phyloP scores from a whole-genome alignment of 2,329 filamentous ascomycete species.

The Arthrinium phaeospermum region DNA sequence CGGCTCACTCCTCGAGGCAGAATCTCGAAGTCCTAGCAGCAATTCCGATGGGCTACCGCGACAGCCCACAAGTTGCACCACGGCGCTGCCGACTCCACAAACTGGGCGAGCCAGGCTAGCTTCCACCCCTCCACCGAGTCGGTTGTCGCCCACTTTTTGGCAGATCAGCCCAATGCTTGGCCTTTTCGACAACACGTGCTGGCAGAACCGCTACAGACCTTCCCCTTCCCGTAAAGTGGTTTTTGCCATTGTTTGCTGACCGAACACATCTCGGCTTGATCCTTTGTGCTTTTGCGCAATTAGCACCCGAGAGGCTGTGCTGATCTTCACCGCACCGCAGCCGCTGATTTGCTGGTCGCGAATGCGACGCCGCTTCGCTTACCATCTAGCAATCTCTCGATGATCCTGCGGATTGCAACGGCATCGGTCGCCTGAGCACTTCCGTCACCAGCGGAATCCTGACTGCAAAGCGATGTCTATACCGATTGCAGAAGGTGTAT shows the following conservation, averaged over 20 bases:
- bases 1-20: not conserved
- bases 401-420: not conserved
- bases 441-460: not conserved
- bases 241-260: not conserved
- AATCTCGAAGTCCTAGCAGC: not conserved
- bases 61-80: not conserved
- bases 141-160: not conserved
- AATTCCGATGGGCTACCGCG: not conserved
- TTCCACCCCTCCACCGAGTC: not conserved
- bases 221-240: not conserved
- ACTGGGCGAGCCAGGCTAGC: not conserved
- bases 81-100: not conserved
- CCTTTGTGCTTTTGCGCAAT: not conserved
- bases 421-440: not conserved
- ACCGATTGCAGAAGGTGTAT: conserved; percentile 2
- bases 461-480: not conserved
- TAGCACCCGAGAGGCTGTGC: not conserved
- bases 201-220: not conserved
- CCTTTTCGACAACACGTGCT: conserved; percentile 13
- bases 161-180: conserved; percentile 17
- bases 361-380: not conserved
- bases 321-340: not conserved
- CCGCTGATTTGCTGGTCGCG: not conserved
- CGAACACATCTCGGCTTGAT: not conserved
- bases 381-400: not conserved